Base-by-base conservation (phyloP, 2,329 filamentous ascomycete species). In the Grosmannia serpens region DNA sequence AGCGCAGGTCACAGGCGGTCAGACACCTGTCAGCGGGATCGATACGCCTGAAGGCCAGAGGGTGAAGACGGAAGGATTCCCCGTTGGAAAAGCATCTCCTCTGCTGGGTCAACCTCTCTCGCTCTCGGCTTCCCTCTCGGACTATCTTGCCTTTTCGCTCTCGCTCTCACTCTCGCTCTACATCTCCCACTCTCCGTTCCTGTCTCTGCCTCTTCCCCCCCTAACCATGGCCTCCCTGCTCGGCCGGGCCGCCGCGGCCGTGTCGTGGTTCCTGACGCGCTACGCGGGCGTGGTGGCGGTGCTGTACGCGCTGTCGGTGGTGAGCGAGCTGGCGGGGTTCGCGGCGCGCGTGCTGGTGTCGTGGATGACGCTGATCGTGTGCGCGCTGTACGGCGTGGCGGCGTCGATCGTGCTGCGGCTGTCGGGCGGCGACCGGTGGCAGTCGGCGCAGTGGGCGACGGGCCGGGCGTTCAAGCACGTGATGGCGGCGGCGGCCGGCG, bases 391-490 rank as follows among this genome's bases (percentile, higher is more conserved):
- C 72, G 94, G 91, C 61, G 88, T 89, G 60, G 61, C 89, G 53
- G 85, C 85, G 31, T 90, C 88, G 51, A 80, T 91, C 61, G 67
- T 82, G 60, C 79, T 97, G 62, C 85, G 87, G 53, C 66, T 88
- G 20, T 65, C 85, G 54, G 91, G 91, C 60, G 82, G 87, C 66
- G 85, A 57, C 53, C 60, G 59, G 20, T 63, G 84, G 60, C 84
- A 87, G 58, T 82, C 90, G 63, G 83, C 88, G 31, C 94, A 97
- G 77, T 97, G 91, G 89, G 84, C 89, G 46, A 84, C 84, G 11
- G 94, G 77, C 9, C 83, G 91, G 61, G 74, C 79, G 63, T 97
- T 96, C 79, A 88, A 91, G 71, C 88, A 83, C 74, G 70, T 81
- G 64, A 95, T 96, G 87, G 78, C 79, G 65, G 71, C 80, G 52